phyloP scores from a whole-genome alignment of 2,329 filamentous ascomycete species.

The Aspergillus eucalypticola region DNA sequence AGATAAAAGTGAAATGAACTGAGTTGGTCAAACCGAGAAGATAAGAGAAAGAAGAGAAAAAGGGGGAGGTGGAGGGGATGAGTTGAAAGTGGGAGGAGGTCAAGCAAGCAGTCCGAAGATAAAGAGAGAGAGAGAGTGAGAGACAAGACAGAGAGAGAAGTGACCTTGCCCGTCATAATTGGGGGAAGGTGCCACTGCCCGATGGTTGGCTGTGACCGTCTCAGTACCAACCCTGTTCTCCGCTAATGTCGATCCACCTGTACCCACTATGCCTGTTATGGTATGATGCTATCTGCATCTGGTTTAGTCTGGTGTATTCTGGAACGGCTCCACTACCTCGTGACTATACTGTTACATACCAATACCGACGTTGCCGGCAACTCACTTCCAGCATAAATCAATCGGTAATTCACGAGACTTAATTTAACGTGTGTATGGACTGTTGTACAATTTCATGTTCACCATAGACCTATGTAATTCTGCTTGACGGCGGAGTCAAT shows the following conservation, averaged over 20 bases:
- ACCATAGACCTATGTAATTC: background rate
- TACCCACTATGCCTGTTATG: too few species aligned
- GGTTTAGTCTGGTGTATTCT: background rate
- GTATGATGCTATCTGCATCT: background rate
- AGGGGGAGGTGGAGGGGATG: background rate
- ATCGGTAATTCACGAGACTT: background rate
- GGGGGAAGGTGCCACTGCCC: background rate
- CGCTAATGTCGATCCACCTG: background rate
- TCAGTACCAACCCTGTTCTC: conserved; percentile 1
- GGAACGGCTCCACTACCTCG: background rate
- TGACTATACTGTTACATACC: background rate
- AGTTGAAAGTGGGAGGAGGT: background rate
- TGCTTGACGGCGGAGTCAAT: background rate
- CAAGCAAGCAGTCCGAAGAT: background rate
- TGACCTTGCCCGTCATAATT: background rate
- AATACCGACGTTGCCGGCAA: background rate
- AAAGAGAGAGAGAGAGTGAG: background rate
- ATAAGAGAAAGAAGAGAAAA: background rate
- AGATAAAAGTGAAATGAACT: too few species aligned
- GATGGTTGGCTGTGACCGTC: conserved; percentile 1
- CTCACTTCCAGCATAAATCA: background rate
- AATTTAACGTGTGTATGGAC: background rate
- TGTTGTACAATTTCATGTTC: background rate
- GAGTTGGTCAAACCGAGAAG: too few species aligned
- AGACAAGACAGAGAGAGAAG: background rate